Conservation (phyloP, 2,329 filamentous ascomycete genomes). For the Zymoseptoria ardabiliae region DNA sequence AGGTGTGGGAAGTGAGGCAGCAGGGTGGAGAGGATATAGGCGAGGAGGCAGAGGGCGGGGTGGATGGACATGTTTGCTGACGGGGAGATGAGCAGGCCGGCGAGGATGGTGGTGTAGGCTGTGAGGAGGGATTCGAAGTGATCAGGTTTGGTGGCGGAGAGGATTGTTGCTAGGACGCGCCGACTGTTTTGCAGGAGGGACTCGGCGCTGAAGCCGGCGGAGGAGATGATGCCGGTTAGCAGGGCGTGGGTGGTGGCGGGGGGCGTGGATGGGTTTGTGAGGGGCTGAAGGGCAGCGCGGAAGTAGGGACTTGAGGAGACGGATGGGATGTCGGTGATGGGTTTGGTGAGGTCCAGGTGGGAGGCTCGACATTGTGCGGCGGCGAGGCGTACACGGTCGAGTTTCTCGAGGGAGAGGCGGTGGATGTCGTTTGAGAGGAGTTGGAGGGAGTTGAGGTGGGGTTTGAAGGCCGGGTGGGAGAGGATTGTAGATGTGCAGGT, state of each 20-base stretch:
- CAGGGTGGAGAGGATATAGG: slow-evolving; percentile 55
- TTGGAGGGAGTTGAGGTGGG: not conserved
- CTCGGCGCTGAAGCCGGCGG: slow-evolving; percentile 71
- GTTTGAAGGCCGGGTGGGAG: slow-evolving; percentile 1
- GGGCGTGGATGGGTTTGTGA: not conserved
- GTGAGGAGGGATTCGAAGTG: slow-evolving; percentile 16
- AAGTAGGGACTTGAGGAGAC: slow-evolving; percentile 23
- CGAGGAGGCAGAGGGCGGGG: slow-evolving; percentile 67
- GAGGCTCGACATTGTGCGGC: slow-evolving; percentile 44
- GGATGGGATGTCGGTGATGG: slow-evolving; percentile 14
- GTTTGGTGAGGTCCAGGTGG: not conserved
- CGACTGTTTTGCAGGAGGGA: slow-evolving; percentile 64
- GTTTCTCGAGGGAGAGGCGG: slow-evolving; percentile 75
- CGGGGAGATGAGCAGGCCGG: slow-evolving; percentile 6
- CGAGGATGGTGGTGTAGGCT: slow-evolving; percentile 18
- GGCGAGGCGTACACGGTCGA: slow-evolving; percentile 73
- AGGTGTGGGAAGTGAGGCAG: slow-evolving; percentile 34
- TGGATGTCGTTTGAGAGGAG: slow-evolving; percentile 34
- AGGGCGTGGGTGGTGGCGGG: slow-evolving; percentile 36
- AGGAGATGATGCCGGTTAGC: slow-evolving; percentile 62
- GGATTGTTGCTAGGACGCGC: slow-evolving; percentile 50
- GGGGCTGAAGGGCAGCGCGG: slow-evolving; percentile 12
- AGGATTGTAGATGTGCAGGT: slow-evolving; percentile 44
- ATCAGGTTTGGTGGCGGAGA: slow-evolving; percentile 17
- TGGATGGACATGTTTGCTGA: slow-evolving; percentile 11